Conservation (phyloP, 306 rosid genomes). For the Astragalus glycyphyllos region DNA sequence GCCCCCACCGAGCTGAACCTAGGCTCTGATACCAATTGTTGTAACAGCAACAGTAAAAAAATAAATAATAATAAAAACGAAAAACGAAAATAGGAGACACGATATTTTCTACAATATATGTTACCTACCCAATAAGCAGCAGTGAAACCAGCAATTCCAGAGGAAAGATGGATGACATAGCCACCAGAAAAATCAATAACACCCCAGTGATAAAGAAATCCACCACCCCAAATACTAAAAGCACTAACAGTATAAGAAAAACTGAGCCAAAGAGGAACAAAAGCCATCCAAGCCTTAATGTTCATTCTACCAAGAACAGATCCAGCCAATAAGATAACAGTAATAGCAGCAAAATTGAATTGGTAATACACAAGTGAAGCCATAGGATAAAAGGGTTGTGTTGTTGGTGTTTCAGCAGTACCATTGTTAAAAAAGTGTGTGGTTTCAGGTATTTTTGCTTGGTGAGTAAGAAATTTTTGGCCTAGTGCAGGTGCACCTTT, state of each 20-base stretch:
- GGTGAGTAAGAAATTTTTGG: conserved; percentile 38
- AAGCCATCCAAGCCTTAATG: conserved; percentile 57
- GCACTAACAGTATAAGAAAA: conserved; percentile 54
- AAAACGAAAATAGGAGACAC: too few relatives aligned
- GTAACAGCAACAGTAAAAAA: too few relatives aligned
- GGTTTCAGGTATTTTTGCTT: conserved; percentile 32
- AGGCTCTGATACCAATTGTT: too few relatives aligned
- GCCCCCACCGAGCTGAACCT: too few relatives aligned
- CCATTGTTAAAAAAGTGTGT: conserved; percentile 22
- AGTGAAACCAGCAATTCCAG: conserved; percentile 54
- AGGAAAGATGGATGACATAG: conserved; percentile 54
- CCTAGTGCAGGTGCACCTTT: conserved; percentile 54
- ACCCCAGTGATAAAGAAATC: conserved; percentile 61
- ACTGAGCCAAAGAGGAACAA: conserved; percentile 50
- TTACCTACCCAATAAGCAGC: conserved; percentile 45
- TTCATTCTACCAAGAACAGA: conserved; percentile 54
- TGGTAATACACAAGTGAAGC: conserved; percentile 53
- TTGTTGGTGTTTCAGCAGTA: background rate
- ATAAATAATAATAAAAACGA: too few relatives aligned
- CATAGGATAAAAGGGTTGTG: conserved; percentile 27
- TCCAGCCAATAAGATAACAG: conserved; percentile 38
- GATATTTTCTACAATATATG: background rate
- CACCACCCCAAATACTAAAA: conserved; percentile 57
- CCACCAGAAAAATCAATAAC: conserved; percentile 56
- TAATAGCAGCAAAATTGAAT: conserved; percentile 53